Evolutionary conservation across 108 stramenopile genomes (phyloP).

Genomic region (Fragilaria crotonensis): DNA sequence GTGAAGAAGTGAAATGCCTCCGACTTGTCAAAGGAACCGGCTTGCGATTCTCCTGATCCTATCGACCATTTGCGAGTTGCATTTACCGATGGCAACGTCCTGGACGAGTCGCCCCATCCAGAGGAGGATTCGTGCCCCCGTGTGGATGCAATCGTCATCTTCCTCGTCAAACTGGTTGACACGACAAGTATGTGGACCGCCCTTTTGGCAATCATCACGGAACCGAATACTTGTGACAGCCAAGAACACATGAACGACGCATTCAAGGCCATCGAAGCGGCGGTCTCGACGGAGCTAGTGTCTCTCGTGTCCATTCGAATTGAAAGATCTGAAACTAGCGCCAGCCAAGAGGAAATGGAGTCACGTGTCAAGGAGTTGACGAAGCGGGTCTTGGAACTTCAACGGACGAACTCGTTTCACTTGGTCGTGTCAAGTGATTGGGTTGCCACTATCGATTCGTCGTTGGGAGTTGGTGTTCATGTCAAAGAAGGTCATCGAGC

Average conservation of each 20-base stretch:
- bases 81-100: no score
- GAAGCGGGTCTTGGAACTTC: constrained; percentile 29
- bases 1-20: no score
- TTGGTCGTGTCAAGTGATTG: constrained; percentile 60
- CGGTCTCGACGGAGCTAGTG: constrained; percentile 23
- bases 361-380: constrained; percentile 20
- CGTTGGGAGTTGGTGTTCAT: constrained; percentile 58
- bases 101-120: no score
- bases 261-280: constrained; percentile 34
- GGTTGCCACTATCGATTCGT: constrained; percentile 25
- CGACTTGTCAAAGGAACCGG: no score
- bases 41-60: no score
- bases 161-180: no score
- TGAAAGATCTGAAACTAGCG: constrained; percentile 2
- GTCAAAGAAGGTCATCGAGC: constrained; percentile 60
- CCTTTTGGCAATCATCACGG: constrained; percentile 67
- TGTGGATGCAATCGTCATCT: no score
- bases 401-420: constrained; percentile 11
- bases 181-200: no score
- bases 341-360: background rate
- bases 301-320: constrained; percentile 55
- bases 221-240: constrained; percentile 59
- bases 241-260: constrained; percentile 34
- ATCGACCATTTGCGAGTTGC: no score
- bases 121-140: no score